Base-by-base conservation (phyloP, 495 filamentous ascomycete species). In the Echria macrotheca region DNA sequence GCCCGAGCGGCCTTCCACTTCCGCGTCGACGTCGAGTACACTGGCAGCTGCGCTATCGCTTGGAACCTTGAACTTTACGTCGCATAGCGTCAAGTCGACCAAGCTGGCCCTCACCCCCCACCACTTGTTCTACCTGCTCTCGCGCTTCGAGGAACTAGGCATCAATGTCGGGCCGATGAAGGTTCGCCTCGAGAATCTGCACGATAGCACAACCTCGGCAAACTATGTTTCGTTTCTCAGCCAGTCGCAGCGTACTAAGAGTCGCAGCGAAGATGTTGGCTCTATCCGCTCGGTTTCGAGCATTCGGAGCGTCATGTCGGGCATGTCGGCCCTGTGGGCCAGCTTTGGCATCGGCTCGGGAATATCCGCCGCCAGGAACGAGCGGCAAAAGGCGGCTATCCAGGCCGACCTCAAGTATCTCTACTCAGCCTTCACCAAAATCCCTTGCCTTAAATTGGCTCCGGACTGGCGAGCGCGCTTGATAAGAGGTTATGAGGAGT, bases 351-450 rank as follows among this genome's bases (percentile, higher is more conserved):
- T 95, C 15, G 81, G 80, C 29, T 81, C 83, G 12, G 82, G 84
- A 58, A 86, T 86, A 48, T 80, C 85, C 21, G 76, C 78, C 25
- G 81, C 87, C 57, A 89, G 88, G 58, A 83, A 80, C 19, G 93
- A 95, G 65, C 89, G 84, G 66, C 86, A 89, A 66, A 91, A 93
- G 60, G 83, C 85, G 24, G 87, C 87, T 22, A 64, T 91, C 41
- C 81, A 90, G 56, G 81, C 82, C 22, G 93, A 98, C 60, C 69
- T 95, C 39, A 96, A 89, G 66, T 97, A 98, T 64, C 76, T 98
- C 7, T 98, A 96, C 68, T 96, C 93, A 15, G 89, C 93, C 47
- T 97, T 97, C 67, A 98, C 93, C 60, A 98, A 98, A 70, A 95
- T 97, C 47, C 93, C 93, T 3, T 95, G 86, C 57, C 73, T 98